A percentile compares a stretch with the other conserved stretches of the same genome.
Conservation (phyloP, 1,139 yeast species). For the Lodderomyces theae region DNA sequence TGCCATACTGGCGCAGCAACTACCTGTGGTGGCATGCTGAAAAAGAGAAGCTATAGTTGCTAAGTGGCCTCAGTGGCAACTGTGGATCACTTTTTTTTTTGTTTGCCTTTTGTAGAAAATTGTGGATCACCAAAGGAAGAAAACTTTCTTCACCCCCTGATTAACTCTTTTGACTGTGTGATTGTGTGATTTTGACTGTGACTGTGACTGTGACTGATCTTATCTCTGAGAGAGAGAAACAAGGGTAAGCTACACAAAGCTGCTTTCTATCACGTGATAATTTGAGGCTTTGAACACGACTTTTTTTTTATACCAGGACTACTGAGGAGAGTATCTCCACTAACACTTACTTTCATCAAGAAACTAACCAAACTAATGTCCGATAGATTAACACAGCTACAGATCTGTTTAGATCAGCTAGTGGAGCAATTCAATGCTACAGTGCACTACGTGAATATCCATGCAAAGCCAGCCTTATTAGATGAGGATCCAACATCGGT, state of each 20-base stretch:
- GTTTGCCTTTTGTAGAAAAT: background rate
- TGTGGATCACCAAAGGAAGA: background rate
- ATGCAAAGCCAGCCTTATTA: constrained; percentile 37
- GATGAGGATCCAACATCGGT: constrained; percentile 41
- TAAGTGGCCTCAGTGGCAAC: background rate
- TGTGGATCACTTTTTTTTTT: background rate
- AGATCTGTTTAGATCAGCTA: constrained; percentile 86
- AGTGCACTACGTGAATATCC: constrained; percentile 71
- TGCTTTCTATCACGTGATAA: too few relatives aligned
- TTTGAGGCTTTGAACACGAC: too few relatives aligned
- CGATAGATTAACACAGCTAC: constrained; percentile 89
- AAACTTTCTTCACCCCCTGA: background rate
- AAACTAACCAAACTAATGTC: too few relatives aligned
- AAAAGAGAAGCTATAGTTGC: background rate
- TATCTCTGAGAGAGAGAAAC: too few relatives aligned
- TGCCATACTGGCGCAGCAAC: constrained; percentile 65
- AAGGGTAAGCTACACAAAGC: too few relatives aligned
- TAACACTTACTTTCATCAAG: too few relatives aligned
- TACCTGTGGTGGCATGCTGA: constrained; percentile 2
- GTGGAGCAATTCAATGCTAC: constrained; percentile 92
- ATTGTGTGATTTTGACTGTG: too few relatives aligned
- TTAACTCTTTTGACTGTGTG: too few relatives aligned
- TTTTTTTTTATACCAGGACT: too few relatives aligned
- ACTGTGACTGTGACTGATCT: too few relatives aligned
- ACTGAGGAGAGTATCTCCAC: too few relatives aligned